Evolutionary conservation across 257 asterid genomes (phyloP), one percentile per base, ranked within the genome.

Genomic region (Petunia secreta): DNA sequence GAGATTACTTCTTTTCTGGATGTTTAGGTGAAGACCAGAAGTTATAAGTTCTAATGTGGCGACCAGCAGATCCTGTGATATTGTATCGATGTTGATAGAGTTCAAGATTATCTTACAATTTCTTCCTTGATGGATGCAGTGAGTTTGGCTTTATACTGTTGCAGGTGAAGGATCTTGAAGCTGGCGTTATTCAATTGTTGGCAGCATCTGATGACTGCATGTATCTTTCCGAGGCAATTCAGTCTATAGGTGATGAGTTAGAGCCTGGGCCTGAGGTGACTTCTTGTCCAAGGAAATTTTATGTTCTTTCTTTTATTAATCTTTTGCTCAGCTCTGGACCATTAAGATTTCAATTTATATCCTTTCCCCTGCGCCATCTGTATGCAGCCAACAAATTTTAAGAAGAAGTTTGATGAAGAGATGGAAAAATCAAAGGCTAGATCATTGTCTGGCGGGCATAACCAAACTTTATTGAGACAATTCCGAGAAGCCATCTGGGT

Each of bases 401-500:
- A 89, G 76, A 92, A 89, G 89, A 87, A 92, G 80, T 78, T 96
- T 66, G 93, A 91, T 38, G 89, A 85, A 80, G 91, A 94, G 87
- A 85, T 94, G 46, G 66, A 83, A 83, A 85, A 85, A 57, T 80
- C 82, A 63, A 90, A 83, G 87, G 84, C 89, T 78, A 80, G 78
- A 75, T 74, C 89, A 14, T 79, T 91, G 52, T 89, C 92, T 80
- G 79, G 36, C 73, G 50, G 90, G 5, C 90, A 91, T 83, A 89
- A 88, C 83, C 83, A 87, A 80, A 83, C 63, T 52, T 82, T 86
- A 86, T 73, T 96, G 79, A 87, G 99, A 48, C 96, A 92, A 76
- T 96, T 96, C 64, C 91, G 87, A 82, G 96, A 96, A 89, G 97
- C 96, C 82, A 79, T 96, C 79, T 96, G 99, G 98, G 98, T 96